These are phyloP conservation scores for Brassica balearica DNA, from an alignment of 441 rosid genomes.

Conservation along the genomic window DNA sequence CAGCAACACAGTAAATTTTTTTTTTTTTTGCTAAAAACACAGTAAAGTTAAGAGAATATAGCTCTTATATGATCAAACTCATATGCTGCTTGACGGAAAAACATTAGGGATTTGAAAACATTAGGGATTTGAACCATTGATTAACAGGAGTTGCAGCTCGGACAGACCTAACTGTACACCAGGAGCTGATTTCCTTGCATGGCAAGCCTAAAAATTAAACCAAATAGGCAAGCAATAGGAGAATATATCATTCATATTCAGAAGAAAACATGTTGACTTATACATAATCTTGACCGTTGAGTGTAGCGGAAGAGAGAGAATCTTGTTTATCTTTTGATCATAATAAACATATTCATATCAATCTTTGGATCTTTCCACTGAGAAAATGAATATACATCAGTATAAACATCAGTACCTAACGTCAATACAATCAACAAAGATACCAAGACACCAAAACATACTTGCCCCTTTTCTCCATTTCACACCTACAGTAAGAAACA, in stretches of 20 bases:
- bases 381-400: not conserved
- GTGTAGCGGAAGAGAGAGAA: slow-evolving; percentile 2
- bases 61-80: not conserved
- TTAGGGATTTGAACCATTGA: no score
- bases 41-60: not conserved
- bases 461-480: not conserved
- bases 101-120: no score
- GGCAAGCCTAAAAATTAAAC: not conserved
- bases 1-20: no score
- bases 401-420: not conserved
- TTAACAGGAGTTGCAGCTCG: not conserved
- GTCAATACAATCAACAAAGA: not conserved
- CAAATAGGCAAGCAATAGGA: slow-evolving; percentile 23
- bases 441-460: not conserved
- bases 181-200: not conserved
- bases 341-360: not conserved
- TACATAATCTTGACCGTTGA: slow-evolving; percentile 4
- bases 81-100: not conserved
- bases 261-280: not conserved
- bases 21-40: not conserved
- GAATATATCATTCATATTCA: slow-evolving; percentile 1
- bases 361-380: not conserved
- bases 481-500: not conserved
- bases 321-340: no score
- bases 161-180: not conserved